Conservation (phyloP, 2,329 filamentous ascomycete genomes). For the Microthyrium microscopicum region DNA sequence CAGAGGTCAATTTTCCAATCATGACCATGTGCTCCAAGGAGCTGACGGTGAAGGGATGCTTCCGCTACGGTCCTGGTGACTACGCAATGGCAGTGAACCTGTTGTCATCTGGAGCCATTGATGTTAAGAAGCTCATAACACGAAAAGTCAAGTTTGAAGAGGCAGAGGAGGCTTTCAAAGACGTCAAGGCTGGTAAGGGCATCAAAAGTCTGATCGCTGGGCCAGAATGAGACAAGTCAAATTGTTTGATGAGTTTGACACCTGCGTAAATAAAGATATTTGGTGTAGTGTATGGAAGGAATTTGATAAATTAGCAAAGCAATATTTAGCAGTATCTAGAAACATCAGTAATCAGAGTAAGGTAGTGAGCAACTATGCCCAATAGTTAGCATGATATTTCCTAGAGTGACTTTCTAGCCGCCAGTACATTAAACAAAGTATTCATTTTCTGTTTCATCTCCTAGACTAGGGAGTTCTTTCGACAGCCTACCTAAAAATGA, state of each 20-base stretch:
- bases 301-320: too few relatives aligned
- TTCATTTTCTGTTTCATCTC: too few relatives aligned
- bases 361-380: too few relatives aligned
- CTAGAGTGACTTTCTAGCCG: too few relatives aligned
- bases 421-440: too few relatives aligned
- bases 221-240: slow-evolving; percentile 10
- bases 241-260: slow-evolving; percentile 4
- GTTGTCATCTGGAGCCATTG: slow-evolving; percentile 52
- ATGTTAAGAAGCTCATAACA: slow-evolving; percentile 64
- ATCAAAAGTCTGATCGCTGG: slow-evolving; percentile 45
- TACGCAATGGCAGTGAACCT: slow-evolving; percentile 72
- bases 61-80: slow-evolving; percentile 78
- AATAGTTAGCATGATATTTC: too few relatives aligned
- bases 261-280: too few relatives aligned
- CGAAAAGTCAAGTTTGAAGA: slow-evolving; percentile 61
- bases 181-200: slow-evolving; percentile 70
- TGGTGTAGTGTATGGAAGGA: too few relatives aligned
- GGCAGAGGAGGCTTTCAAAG: slow-evolving; percentile 72
- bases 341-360: too few relatives aligned
- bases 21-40: slow-evolving; percentile 83
- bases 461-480: too few relatives aligned
- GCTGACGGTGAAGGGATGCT: slow-evolving; percentile 70
- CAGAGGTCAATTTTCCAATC: slow-evolving; percentile 82
- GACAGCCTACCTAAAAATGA: too few relatives aligned
- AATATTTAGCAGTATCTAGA: too few relatives aligned